Evolutionary conservation across 768 basidiomycete genomes (phyloP).

Genomic region (Boletus rubroflammeus): DNA sequence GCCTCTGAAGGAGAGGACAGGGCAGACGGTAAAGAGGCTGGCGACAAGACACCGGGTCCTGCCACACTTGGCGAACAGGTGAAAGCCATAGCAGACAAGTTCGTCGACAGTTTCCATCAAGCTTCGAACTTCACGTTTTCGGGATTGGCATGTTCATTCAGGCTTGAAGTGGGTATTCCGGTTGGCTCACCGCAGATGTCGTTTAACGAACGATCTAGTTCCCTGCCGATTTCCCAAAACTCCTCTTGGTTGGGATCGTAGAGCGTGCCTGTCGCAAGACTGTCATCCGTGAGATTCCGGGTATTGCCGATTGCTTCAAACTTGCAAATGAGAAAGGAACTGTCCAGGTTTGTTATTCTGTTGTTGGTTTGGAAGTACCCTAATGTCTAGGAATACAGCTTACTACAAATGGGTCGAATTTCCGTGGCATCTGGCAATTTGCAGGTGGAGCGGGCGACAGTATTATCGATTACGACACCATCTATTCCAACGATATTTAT

Average conservation of each 20-base stretch:
- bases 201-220: constrained; percentile 51
- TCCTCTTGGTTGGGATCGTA: constrained; percentile 89
- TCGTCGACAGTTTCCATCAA: constrained; percentile 56
- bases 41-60: constrained; percentile 16
- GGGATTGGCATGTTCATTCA: constrained; percentile 65
- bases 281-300: constrained; percentile 84
- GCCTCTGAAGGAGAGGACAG: constrained; percentile 45
- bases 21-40: constrained; percentile 30
- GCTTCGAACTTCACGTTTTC: constrained; percentile 75
- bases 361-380: not conserved
- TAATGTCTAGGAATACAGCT: constrained; percentile 42
- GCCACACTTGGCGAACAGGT: constrained; percentile 40
- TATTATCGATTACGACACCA: constrained; percentile 70
- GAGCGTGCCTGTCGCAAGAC: constrained; percentile 83
- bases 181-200: not conserved
- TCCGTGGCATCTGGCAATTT: constrained; percentile 84
- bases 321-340: constrained; percentile 47
- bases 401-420: constrained; percentile 91
- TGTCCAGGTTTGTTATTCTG: constrained; percentile 38
- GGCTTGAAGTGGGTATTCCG: constrained; percentile 65
- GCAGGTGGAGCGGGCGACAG: constrained; percentile 47
- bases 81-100: constrained; percentile 45
- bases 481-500: constrained; percentile 95
- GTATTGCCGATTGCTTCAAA: constrained; percentile 85
- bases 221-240: constrained; percentile 81